A percentile compares a stretch with the other conserved stretches of the same genome.
Evolutionary conservation across 1,284 basidiomycete species (phyloP).

Genomic region (Phaffia rhodozyma): DNA sequence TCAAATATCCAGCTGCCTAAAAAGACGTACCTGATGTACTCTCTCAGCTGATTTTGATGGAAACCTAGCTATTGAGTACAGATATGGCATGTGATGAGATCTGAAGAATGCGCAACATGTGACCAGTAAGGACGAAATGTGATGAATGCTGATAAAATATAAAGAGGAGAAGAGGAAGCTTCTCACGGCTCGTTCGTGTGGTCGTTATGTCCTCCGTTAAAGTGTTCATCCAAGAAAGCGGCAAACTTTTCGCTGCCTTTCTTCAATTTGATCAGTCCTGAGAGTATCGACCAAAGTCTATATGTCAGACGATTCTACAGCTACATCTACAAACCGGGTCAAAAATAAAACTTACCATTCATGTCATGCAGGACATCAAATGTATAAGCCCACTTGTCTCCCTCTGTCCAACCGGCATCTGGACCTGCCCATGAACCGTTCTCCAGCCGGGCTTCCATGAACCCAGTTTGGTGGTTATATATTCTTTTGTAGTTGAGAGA

Average conservation of each 20-base stretch:
- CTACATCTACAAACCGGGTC: background rate
- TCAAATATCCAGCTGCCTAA: background rate
- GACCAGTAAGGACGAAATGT: too few relatives aligned
- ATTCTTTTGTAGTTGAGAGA: conserved; percentile 47
- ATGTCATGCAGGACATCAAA: conserved; percentile 54
- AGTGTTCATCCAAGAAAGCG: conserved; percentile 59
- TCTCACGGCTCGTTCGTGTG: conserved; percentile 59
- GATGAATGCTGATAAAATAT: background rate
- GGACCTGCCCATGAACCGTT: conserved; percentile 60
- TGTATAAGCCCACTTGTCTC: conserved; percentile 71
- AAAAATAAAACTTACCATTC: conserved; percentile 24
- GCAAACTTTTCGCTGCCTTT: conserved; percentile 57
- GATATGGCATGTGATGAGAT: conserved; percentile 44
- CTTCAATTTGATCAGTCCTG: conserved; percentile 48
- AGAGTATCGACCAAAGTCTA: conserved; percentile 36
- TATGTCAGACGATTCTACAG: background rate
- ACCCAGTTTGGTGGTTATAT: conserved; percentile 60
- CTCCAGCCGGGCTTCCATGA: conserved; percentile 64
- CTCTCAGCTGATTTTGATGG: conserved; percentile 56
- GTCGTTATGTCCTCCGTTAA: conserved; percentile 65
- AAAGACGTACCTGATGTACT: conserved; percentile 51
- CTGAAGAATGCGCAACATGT: too few relatives aligned
- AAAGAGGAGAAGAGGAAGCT: conserved; percentile 24
- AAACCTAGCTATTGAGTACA: conserved; percentile 58
- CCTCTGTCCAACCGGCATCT: conserved; percentile 64